Conservation (phyloP, 495 filamentous ascomycete genomes). For the Cladorrhinum samala region DNA sequence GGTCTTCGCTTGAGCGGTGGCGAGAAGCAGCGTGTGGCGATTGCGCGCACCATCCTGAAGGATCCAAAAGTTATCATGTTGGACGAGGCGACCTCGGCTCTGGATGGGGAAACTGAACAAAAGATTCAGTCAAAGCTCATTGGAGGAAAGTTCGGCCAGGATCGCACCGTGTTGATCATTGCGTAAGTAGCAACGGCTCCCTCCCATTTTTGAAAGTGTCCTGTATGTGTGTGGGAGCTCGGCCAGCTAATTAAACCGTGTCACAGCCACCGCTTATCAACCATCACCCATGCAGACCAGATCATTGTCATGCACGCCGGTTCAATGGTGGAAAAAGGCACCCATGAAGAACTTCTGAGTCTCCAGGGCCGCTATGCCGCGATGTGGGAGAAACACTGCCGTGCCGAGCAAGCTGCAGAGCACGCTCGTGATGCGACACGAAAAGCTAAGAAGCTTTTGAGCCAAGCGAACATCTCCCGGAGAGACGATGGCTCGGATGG, state of each 20-base stretch:
- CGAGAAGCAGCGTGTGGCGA: constrained; percentile 95
- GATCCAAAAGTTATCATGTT: constrained; percentile 92
- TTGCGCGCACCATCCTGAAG: constrained; percentile 93
- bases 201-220: too few relatives aligned
- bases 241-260: constrained; percentile 1
- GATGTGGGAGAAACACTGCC: constrained; percentile 96
- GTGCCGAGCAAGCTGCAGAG: constrained; percentile 75
- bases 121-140: constrained; percentile 85
- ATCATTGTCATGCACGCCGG: constrained; percentile 90
- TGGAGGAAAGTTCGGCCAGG: constrained; percentile 68
- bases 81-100: constrained; percentile 91
- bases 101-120: constrained; percentile 94
- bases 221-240: too few relatives aligned
- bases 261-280: constrained; percentile 74
- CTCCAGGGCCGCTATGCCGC: constrained; percentile 72
- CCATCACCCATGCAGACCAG: constrained; percentile 89
- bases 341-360: constrained; percentile 75
- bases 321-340: constrained; percentile 75
- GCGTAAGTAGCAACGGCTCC: constrained; percentile 40
- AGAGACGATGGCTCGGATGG: constrained; percentile 22
- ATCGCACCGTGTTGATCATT: constrained; percentile 70
- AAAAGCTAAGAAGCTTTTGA: constrained; percentile 49
- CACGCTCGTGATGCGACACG: constrained; percentile 56
- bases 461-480: constrained; percentile 36
- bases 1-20: constrained; percentile 88